phyloP scores from a whole-genome alignment of 2,329 filamentous ascomycete genomes.

The Verticillium tricorpus region DNA sequence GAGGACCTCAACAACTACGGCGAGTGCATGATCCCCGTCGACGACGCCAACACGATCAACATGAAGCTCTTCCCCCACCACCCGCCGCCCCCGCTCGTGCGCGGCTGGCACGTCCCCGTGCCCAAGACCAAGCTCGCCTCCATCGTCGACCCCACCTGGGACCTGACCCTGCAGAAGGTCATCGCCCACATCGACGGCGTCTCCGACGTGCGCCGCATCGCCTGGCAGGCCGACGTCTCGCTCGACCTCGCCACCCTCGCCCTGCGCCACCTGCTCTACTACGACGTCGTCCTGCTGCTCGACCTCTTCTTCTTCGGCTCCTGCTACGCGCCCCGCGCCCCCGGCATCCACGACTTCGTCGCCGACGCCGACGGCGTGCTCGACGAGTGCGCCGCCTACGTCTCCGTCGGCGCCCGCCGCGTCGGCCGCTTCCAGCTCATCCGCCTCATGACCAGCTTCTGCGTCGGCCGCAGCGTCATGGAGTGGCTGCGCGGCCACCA shows the following conservation, averaged over 20 bases:
- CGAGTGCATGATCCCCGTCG: constrained; percentile 97
- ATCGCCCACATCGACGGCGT: constrained; percentile 87
- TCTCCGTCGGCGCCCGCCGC: constrained; percentile 49
- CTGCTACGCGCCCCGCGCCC: constrained; percentile 77
- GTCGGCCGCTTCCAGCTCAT: constrained; percentile 64
- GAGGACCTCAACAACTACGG: constrained; percentile 95
- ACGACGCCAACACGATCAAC: constrained; percentile 91
- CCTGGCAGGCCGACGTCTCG: constrained; percentile 79
- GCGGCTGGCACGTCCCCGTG: constrained; percentile 88
- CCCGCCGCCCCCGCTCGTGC: constrained; percentile 69
- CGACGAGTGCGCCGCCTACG: constrained; percentile 83
- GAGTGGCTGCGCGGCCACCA: constrained; percentile 80
- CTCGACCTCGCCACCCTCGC: constrained; percentile 81
- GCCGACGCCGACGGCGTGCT: constrained; percentile 69
- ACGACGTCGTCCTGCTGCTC: constrained; percentile 82
- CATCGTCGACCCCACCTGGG: constrained; percentile 65
- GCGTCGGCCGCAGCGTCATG: constrained; percentile 76
- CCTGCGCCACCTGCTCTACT: constrained; percentile 85
- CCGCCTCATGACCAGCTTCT: constrained; percentile 80
- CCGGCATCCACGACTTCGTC: constrained; percentile 75
- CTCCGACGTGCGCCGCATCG: constrained; percentile 82
- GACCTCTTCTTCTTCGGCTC: constrained; percentile 94
- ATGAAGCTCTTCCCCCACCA: constrained; percentile 92
- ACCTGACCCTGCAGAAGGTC: constrained; percentile 73
- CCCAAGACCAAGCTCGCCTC: constrained; percentile 60